Evolutionary conservation across 306 rosid species (phyloP).

Genomic region (Pyrus bretschneideri): DNA sequence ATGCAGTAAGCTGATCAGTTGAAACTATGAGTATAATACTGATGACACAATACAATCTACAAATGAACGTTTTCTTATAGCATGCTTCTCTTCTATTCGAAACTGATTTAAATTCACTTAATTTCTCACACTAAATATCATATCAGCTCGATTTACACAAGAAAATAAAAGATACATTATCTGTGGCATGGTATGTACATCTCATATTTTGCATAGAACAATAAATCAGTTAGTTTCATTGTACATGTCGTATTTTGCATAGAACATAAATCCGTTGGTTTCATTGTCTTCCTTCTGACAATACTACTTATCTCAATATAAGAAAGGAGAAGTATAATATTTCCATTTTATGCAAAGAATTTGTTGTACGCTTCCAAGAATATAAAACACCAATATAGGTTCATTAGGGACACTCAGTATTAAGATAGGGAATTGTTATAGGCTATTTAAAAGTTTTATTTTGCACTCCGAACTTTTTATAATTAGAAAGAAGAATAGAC

Average conservation of each 20-base stretch:
- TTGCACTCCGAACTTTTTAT: too few species aligned
- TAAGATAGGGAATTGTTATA: too few species aligned
- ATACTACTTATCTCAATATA: not conserved
- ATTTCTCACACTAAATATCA: not conserved
- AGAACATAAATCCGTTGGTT: not conserved
- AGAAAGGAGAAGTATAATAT: not conserved
- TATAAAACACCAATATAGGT: not conserved
- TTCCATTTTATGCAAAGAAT: too few species aligned
- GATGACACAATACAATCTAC: too few species aligned
- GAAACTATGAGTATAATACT: too few species aligned
- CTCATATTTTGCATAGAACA: not conserved
- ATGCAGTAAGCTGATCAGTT: too few species aligned
- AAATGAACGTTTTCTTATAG: too few species aligned
- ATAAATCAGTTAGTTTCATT: not conserved
- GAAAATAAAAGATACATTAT: not conserved
- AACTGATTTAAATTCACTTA: not conserved
- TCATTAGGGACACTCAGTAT: not conserved
- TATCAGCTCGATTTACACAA: not conserved
- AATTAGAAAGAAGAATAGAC: too few species aligned
- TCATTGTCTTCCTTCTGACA: not conserved
- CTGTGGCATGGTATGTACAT: not conserved
- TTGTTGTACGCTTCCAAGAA: too few species aligned
- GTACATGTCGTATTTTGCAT: not conserved
- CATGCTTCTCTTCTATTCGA: not conserved
- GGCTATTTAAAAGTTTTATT: too few species aligned